These are phyloP conservation scores for Fragilariopsis cylindrus DNA, from an alignment of 108 stramenopile species.

Conservation along the genomic window DNA sequence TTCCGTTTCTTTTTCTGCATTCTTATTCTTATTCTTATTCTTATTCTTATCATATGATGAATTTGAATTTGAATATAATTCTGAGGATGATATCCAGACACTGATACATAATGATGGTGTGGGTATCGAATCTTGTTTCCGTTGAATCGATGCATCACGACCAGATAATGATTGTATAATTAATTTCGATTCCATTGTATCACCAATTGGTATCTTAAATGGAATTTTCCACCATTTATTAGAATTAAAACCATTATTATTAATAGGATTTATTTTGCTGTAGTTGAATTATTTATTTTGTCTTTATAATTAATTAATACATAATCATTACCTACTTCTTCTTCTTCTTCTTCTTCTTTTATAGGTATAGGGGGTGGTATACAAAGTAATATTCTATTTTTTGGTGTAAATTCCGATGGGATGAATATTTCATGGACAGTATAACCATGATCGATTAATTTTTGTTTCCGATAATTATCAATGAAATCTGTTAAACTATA, in stretches of 20 bases:
- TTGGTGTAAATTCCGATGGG: constrained; percentile 52
- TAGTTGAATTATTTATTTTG: neutral
- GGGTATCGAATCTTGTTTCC: constrained; percentile 26
- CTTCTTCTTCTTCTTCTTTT: too few species aligned
- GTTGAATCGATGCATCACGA: constrained; percentile 35
- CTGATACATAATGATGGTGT: constrained; percentile 44
- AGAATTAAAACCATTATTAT: neutral
- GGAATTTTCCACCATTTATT: constrained; percentile 16
- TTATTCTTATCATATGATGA: too few species aligned
- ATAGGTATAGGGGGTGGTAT: constrained; percentile 19
- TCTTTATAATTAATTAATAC: neutral
- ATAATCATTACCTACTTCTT: too few species aligned
- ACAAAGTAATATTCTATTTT: constrained; percentile 59
- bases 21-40: too few species aligned
- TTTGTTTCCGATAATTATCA: constrained; percentile 44
- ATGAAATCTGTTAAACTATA: constrained; percentile 37
- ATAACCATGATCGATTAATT: constrained; percentile 48
- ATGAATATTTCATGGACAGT: constrained; percentile 38
- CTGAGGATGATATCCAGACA: constrained; percentile 42
- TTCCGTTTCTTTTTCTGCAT: constrained; percentile 10
- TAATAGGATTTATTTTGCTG: constrained; percentile 2
- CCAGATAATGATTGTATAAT: constrained; percentile 41
- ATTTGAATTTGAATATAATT: too few species aligned
- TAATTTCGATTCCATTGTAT: constrained; percentile 21
- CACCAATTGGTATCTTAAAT: constrained; percentile 53